These are phyloP conservation scores for Paecilomyces dactylethromorphus DNA, from an alignment of 2,329 filamentous ascomycete species.

Conservation along the genomic window DNA sequence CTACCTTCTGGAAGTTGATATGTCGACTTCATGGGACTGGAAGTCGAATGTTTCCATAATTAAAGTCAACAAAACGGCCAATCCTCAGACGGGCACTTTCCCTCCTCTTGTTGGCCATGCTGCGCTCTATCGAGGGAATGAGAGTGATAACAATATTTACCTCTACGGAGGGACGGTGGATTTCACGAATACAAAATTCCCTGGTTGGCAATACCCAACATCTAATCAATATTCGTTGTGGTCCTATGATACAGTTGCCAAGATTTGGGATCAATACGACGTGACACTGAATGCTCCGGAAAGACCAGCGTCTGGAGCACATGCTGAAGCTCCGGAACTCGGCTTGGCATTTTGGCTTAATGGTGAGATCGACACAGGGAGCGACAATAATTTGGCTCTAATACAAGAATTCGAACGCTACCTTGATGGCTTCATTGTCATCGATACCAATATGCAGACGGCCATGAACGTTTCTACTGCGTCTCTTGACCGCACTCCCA, in stretches of 20 bases:
- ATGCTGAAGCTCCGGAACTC: constrained; percentile 29
- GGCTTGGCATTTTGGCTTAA: constrained; percentile 35
- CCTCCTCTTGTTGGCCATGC: constrained; percentile 21
- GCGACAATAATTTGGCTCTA: constrained; percentile 12
- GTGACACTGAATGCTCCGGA: constrained; percentile 13
- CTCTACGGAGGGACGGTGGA: constrained; percentile 27
- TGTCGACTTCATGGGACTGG: constrained; percentile 24
- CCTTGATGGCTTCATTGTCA: constrained; percentile 35
- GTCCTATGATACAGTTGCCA: constrained; percentile 18
- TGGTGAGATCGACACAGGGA: constrained; percentile 32
- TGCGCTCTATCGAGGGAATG: constrained; percentile 18
- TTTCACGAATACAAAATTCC: constrained; percentile 20
- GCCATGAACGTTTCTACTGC: constrained; percentile 33
- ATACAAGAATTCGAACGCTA: constrained; percentile 11
- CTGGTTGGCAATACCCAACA: constrained; percentile 17
- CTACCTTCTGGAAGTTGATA: constrained; percentile 19
- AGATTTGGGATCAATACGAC: constrained; percentile 21
- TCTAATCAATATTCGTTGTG: constrained; percentile 22
- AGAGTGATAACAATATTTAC: constrained; percentile 18
- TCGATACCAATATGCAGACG: constrained; percentile 28
- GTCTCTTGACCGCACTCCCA: constrained; percentile 22
- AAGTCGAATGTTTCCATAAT: constrained; percentile 20
- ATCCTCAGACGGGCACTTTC: constrained; percentile 12
- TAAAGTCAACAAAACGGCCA: constrained; percentile 13
- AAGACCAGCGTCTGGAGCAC: constrained; percentile 30